Conservation (phyloP, 306 rosid species). For the Corylus heterophylla region DNA sequence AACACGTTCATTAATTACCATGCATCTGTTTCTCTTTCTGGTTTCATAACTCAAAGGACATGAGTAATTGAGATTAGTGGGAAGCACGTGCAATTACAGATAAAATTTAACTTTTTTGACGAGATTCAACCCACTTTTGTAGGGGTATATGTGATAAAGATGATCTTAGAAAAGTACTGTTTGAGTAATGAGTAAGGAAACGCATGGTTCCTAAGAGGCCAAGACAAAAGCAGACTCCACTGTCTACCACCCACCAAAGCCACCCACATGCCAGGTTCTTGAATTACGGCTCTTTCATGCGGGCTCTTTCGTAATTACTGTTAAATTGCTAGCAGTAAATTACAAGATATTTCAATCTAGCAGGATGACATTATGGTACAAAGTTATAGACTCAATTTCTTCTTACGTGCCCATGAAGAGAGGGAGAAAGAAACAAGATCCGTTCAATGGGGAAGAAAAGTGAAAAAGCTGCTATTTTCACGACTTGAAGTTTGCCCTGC, state of each 20-base stretch:
- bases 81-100: slow-evolving; percentile 33
- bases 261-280: background rate
- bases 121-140: background rate
- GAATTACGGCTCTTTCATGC: background rate
- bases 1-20: background rate
- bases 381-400: background rate
- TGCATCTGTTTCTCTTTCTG: background rate
- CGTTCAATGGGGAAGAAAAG: slow-evolving; percentile 42
- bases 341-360: background rate
- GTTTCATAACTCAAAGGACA: background rate
- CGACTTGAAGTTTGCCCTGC: background rate
- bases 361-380: background rate
- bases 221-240: slow-evolving; percentile 9
- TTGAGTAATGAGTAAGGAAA: slow-evolving; percentile 13
- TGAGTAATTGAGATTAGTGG: slow-evolving; percentile 21
- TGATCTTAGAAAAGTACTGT: background rate
- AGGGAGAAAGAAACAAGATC: slow-evolving; percentile 47
- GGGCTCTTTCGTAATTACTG: background rate
- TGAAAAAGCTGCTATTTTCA: slow-evolving; percentile 15
- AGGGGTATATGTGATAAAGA: background rate
- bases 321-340: too few relatives aligned
- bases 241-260: too few relatives aligned
- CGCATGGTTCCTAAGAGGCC: background rate
- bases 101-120: background rate
- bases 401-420: slow-evolving; percentile 31